phyloP scores from a whole-genome alignment of 2,329 filamentous ascomycete species.

The Hymenoscyphus occultus region DNA sequence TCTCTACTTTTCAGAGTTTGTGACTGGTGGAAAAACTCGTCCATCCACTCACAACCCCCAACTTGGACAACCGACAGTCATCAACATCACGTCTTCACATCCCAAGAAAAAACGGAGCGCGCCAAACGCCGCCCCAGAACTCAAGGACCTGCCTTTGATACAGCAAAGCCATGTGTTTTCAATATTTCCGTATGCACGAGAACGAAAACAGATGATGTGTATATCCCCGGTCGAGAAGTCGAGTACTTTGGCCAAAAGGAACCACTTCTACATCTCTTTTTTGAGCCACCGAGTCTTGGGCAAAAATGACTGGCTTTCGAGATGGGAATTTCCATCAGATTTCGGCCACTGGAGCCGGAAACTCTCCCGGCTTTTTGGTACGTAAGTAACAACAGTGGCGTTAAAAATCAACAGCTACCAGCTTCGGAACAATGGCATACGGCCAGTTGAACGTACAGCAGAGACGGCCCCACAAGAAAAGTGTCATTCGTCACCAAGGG shows the following conservation, averaged over 20 bases:
- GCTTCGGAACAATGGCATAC: slow-evolving; percentile 15
- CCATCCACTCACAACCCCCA: slow-evolving; percentile 14
- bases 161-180: slow-evolving; percentile 2
- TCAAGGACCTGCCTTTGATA: neutral
- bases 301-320: neutral
- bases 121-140: neutral
- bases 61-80: slow-evolving; percentile 11
- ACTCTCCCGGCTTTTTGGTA: slow-evolving; percentile 10
- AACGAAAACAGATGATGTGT: slow-evolving; percentile 9
- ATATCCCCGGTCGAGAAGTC: neutral
- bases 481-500: slow-evolving; percentile 1
- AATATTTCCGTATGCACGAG: neutral
- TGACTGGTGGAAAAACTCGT: slow-evolving; percentile 27
- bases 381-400: slow-evolving; percentile 12
- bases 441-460: neutral
- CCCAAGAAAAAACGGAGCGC: neutral
- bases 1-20: slow-evolving; percentile 8
- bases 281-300: neutral
- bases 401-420: slow-evolving; percentile 1
- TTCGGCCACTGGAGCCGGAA: slow-evolving; percentile 9
- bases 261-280: neutral
- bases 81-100: neutral
- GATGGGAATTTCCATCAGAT: neutral
- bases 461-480: slow-evolving; percentile 10
- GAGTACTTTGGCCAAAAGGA: neutral